Evolutionary conservation across 2,329 filamentous ascomycete genomes (phyloP), one percentile per base, ranked within the genome.

Genomic region (Dichotomopilus funicola): DNA sequence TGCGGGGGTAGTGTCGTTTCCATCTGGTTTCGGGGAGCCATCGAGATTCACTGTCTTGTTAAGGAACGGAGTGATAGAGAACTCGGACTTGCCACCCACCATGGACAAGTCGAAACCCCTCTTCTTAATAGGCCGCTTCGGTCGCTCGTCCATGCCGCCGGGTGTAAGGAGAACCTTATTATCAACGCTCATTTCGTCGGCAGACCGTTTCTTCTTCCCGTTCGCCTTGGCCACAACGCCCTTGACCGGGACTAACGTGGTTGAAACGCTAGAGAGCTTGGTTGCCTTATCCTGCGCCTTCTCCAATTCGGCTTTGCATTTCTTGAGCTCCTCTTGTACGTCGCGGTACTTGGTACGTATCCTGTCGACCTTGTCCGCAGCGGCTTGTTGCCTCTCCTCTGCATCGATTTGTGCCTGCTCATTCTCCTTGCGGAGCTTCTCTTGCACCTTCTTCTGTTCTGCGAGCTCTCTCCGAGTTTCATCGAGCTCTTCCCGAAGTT

Each of bases 51-150:
- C 67, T 5, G 70, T 76, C 70, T 79, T 83, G 70, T 91, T 95
- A 59, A 97, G 77, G 75, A 95, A 96, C 0, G 92, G 92, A 0
- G 92, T 97, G 61, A 96, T 90, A 4, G 91, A 96, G 70, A 97
- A 96, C 2, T 81, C 85, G 0, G 91, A 96, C 70, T 96, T 96
- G 66, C 95, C 89, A 35, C 88, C 90, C 5, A 88, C 75, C 54
- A 83, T 73, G 1, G 81, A 78, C 40, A 81, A 79, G 19, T 83
- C 80, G 34, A 75, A 69, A 48, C 75, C 78, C 54, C 77, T 74
- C 67, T 83, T 85, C 70, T 85, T 87, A 57, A 72, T 63, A 37
- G 68, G 68, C 43, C 73, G 73, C 60, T 73, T 75, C 54, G 67
- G 63, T 51, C 71, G 67, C 56, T 72, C 59, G 49, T 75, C 67